A percentile compares a stretch with the other conserved stretches of the same genome.
Evolutionary conservation across 192 early-diverging fungal genomes (phyloP).

Genomic region (Oehlia diaphana): DNA sequence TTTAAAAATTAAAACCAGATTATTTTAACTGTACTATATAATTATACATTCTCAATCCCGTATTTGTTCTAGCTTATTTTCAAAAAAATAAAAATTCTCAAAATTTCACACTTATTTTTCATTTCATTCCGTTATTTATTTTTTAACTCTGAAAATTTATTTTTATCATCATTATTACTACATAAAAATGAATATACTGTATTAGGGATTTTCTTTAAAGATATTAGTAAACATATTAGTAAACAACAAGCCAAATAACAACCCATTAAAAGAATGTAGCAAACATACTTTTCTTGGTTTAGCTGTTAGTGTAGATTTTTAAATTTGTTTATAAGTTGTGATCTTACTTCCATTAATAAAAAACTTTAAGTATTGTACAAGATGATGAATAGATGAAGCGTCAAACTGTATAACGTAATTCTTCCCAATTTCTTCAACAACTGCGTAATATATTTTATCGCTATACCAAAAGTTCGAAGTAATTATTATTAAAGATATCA

Average conservation of each 20-base stretch:
- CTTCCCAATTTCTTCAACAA: neutral
- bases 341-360: neutral
- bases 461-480: neutral
- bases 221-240: neutral
- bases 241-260: neutral
- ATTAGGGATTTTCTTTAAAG: neutral
- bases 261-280: neutral
- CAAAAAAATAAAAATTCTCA: no score
- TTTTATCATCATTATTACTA: no score
- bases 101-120: no score
- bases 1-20: no score
- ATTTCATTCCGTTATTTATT: no score
- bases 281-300: neutral
- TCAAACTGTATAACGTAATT: neutral
- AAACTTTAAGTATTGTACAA: neutral
- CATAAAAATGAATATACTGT: neutral
- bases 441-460: neutral
- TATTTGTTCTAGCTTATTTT: no score
- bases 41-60: no score
- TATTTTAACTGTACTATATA: no score
- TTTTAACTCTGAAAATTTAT: no score
- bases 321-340: neutral
- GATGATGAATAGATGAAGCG: neutral
- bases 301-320: neutral
- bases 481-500: no score